Conservation (phyloP, 257 asterid genomes). For the Hygrophila difformis region DNA sequence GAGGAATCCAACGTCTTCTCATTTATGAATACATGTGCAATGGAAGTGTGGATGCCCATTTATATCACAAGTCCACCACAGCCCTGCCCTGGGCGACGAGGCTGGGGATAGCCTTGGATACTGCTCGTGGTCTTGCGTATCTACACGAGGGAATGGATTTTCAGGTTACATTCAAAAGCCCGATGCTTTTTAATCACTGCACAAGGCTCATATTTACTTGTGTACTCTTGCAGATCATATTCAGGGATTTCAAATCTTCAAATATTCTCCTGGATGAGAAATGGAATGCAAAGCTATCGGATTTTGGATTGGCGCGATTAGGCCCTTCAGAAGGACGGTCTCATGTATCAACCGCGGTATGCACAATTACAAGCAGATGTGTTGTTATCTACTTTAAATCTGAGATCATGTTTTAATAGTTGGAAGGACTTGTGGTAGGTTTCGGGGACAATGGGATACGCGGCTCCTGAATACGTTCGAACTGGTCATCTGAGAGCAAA, state of each 20-base stretch:
- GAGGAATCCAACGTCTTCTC: conserved; percentile 94
- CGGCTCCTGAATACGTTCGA: conserved; percentile 87
- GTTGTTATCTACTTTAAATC: not conserved
- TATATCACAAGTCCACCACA: conserved; percentile 46
- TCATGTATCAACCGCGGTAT: conserved; percentile 62
- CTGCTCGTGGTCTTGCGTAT: conserved; percentile 86
- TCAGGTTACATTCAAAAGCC: conserved; percentile 47
- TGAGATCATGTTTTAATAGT: not conserved
- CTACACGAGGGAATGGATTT: conserved; percentile 94
- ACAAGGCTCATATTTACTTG: not conserved
- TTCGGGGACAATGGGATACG: conserved; percentile 91
- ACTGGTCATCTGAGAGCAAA: conserved; percentile 83
- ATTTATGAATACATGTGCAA: conserved; percentile 86
- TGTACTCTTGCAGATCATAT: conserved; percentile 39
- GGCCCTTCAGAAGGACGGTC: conserved; percentile 61
- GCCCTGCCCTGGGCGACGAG: conserved; percentile 84
- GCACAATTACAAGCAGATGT: not conserved
- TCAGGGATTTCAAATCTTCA: conserved; percentile 59
- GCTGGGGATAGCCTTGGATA: conserved; percentile 79
- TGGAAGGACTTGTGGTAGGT: conserved; percentile 35
- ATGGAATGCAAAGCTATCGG: conserved; percentile 65
- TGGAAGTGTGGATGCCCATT: conserved; percentile 87
- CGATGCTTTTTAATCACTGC: not conserved
- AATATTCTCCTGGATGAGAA: conserved; percentile 59
- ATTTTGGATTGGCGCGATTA: conserved; percentile 64